Percentiles rank a stretch among this genome's conserved stretches.
Evolutionary conservation across 306 rosid genomes (phyloP).

Genomic region (Quercus wislizeni): DNA sequence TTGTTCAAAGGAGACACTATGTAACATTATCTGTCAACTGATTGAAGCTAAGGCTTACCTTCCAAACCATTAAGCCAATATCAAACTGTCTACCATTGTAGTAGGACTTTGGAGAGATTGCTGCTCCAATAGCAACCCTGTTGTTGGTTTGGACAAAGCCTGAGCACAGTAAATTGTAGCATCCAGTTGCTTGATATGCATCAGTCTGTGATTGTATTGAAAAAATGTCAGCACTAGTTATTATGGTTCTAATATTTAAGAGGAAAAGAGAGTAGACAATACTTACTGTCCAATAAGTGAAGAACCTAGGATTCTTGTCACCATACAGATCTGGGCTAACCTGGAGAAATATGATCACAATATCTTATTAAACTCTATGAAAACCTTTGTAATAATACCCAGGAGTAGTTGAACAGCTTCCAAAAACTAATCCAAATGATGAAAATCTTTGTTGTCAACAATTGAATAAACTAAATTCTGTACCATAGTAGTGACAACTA

Average conservation of each 20-base stretch:
- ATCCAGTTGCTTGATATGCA: conserved; percentile 97
- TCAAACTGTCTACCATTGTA: conserved; percentile 86
- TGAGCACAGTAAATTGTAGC: conserved; percentile 94
- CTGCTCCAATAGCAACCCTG: conserved; percentile 95
- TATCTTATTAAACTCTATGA: background rate
- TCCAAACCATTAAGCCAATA: conserved; percentile 95
- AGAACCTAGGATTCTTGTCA: conserved; percentile 90
- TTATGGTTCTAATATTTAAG: background rate
- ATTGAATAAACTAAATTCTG: background rate
- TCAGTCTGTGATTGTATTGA: conserved; percentile 56
- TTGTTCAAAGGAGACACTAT: conserved; percentile 8
- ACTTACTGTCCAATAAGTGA: conserved; percentile 99
- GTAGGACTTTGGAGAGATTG: conserved; percentile 87
- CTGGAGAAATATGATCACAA: conserved; percentile 35
- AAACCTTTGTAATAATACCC: background rate
- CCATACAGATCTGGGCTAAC: conserved; percentile 98
- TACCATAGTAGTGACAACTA: background rate
- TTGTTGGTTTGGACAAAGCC: conserved; percentile 97
- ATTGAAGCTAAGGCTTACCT: conserved; percentile 45
- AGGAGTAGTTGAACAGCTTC: background rate
- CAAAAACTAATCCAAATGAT: background rate
- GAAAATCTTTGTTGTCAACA: background rate
- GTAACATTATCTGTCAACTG: conserved; percentile 1
- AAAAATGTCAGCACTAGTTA: background rate
- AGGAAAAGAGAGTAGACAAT: background rate